Evolutionary conservation across 306 rosid genomes (phyloP).

Genomic region (Oemleria cerasiformis): DNA sequence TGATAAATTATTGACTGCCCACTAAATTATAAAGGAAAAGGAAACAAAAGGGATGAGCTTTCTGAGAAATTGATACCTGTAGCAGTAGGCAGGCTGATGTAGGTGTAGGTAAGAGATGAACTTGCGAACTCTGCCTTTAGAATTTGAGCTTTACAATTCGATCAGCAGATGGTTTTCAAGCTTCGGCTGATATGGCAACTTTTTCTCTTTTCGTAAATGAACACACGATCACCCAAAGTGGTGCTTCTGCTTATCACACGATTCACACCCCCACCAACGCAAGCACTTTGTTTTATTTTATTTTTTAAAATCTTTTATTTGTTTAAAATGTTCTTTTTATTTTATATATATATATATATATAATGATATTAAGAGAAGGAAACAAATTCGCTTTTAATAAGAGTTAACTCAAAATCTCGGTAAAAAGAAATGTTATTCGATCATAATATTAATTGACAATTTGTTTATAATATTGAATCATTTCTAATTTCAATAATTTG

Average conservation of each 20-base stretch:
- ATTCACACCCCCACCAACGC: background rate
- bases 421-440: no score
- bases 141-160: background rate
- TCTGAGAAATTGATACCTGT: constrained; percentile 1
- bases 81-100: background rate
- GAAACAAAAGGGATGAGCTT: background rate
- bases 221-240: background rate
- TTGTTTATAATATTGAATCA: no score
- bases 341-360: no score
- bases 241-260: background rate
- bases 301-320: no score
- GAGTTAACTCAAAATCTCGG: no score
- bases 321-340: no score
- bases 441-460: no score
- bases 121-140: background rate
- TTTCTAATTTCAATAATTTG: no score
- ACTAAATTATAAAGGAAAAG: background rate
- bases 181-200: background rate
- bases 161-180: background rate
- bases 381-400: no score
- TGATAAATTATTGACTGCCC: constrained; percentile 5
- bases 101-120: constrained; percentile 2
- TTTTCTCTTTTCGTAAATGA: background rate
- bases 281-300: background rate
- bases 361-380: no score